Conservation (phyloP, 257 asterid genomes). For the Jaltomata sinuosa region DNA sequence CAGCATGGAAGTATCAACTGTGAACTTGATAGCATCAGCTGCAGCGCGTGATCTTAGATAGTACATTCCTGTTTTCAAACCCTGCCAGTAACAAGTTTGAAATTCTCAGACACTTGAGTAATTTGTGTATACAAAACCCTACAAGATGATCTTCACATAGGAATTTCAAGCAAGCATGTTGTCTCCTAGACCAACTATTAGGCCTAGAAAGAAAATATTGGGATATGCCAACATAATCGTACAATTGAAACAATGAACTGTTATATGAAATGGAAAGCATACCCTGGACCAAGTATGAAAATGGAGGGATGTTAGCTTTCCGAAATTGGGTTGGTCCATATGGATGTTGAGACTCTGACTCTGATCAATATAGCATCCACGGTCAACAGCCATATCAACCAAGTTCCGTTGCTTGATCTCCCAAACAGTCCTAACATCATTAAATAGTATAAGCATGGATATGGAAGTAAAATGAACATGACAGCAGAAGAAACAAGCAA, state of each 20-base stretch:
- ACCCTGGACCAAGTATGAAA: slow-evolving; percentile 89
- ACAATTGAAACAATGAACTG: neutral
- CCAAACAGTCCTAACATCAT: slow-evolving; percentile 70
- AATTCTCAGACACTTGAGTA: neutral
- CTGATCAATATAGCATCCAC: slow-evolving; percentile 93
- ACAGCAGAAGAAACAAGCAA: neutral
- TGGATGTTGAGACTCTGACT: slow-evolving; percentile 96
- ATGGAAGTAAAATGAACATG: neutral
- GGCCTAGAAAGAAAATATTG: neutral
- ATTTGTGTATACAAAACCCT: neutral
- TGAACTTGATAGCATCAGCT: slow-evolving; percentile 91
- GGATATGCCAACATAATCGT: neutral
- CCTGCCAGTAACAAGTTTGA: slow-evolving; percentile 28
- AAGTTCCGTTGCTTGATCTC: slow-evolving; percentile 75
- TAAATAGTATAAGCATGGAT: neutral
- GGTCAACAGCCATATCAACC: slow-evolving; percentile 97
- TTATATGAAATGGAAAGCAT: neutral
- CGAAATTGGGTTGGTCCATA: slow-evolving; percentile 88
- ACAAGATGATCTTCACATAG: neutral
- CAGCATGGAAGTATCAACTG: slow-evolving; percentile 71
- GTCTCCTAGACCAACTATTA: neutral
- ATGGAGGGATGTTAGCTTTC: slow-evolving; percentile 84
- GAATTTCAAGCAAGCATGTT: neutral
- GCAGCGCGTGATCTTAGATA: slow-evolving; percentile 88
- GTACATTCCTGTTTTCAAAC: slow-evolving; percentile 94